These are phyloP conservation scores for Mycena indigotica DNA, from an alignment of 768 basidiomycete species.

Conservation along the genomic window DNA sequence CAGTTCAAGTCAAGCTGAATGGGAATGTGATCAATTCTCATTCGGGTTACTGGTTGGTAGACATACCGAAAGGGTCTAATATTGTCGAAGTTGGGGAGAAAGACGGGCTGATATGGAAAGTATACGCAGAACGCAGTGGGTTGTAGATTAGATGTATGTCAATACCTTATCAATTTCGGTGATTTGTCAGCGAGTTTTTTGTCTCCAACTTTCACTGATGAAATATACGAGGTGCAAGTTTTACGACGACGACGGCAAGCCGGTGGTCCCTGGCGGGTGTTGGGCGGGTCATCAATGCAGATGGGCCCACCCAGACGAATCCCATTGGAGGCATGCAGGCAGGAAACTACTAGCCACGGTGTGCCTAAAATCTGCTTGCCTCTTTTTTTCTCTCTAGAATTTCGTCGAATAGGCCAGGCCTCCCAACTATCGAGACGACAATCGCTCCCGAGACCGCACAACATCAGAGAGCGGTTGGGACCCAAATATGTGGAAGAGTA, in stretches of 20 bases:
- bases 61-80: constrained; percentile 59
- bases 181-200: no score
- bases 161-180: no score
- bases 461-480: neutral
- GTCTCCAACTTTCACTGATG: no score
- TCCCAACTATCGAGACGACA: no score
- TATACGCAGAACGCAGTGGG: constrained; percentile 56
- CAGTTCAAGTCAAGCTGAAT: constrained; percentile 67
- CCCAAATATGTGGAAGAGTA: neutral
- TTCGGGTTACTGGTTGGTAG: constrained; percentile 62
- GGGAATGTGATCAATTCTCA: constrained; percentile 50
- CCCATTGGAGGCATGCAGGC: neutral
- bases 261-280: neutral
- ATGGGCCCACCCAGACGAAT: constrained; percentile 9
- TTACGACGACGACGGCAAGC: constrained; percentile 17
- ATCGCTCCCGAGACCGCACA: no score
- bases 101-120: constrained; percentile 70
- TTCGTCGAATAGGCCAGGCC: neutral
- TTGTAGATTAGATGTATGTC: constrained; percentile 5
- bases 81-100: constrained; percentile 74
- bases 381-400: neutral
- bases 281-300: neutral
- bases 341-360: neutral
- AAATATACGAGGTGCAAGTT: no score
- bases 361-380: neutral